Evolutionary conservation across 768 basidiomycete species (phyloP).

Genomic region (Kwoniella heveanensis): DNA sequence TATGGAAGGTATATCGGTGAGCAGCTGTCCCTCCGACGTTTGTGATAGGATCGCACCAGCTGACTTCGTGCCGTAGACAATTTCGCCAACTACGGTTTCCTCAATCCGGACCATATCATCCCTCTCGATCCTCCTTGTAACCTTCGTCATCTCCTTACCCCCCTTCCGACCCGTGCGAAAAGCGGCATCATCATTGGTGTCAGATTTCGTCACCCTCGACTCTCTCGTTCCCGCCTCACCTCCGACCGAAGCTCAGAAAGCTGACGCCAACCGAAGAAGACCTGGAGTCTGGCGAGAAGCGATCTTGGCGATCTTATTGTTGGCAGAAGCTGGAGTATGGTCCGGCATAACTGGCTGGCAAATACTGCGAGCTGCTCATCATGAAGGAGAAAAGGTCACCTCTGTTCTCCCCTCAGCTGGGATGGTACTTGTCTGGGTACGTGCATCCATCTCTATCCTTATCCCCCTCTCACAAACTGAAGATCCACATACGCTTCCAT

Average conservation of each 20-base stretch:
- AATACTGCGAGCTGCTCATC: conserved; percentile 17
- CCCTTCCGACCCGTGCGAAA: conserved; percentile 25
- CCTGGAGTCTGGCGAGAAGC: conserved; percentile 36
- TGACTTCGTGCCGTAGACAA: conserved; percentile 11
- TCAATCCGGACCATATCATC: conserved; percentile 44
- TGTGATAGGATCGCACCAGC: too few relatives aligned
- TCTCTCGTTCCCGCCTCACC: conserved; percentile 32
- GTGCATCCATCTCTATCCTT: conserved; percentile 13
- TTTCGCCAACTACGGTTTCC: conserved; percentile 27
- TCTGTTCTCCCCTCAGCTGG: conserved; percentile 33
- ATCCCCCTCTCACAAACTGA: not conserved
- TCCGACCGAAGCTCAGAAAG: conserved; percentile 18
- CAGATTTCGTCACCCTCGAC: conserved; percentile 44
- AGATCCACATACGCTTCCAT: conserved; percentile 35
- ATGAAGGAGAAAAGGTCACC: conserved; percentile 13
- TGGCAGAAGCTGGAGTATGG: conserved; percentile 39
- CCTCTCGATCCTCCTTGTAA: conserved; percentile 35
- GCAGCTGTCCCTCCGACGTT: too few relatives aligned
- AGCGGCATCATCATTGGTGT: conserved; percentile 19
- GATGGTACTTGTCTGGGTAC: conserved; percentile 51
- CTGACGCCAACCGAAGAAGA: conserved; percentile 19
- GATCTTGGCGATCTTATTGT: conserved; percentile 31
- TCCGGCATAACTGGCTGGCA: conserved; percentile 30
- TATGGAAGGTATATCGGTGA: not conserved
- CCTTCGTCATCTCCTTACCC: conserved; percentile 32